Base-by-base conservation (phyloP, 176 grass and related monocot species). In the Hordeum marinum region DNA sequence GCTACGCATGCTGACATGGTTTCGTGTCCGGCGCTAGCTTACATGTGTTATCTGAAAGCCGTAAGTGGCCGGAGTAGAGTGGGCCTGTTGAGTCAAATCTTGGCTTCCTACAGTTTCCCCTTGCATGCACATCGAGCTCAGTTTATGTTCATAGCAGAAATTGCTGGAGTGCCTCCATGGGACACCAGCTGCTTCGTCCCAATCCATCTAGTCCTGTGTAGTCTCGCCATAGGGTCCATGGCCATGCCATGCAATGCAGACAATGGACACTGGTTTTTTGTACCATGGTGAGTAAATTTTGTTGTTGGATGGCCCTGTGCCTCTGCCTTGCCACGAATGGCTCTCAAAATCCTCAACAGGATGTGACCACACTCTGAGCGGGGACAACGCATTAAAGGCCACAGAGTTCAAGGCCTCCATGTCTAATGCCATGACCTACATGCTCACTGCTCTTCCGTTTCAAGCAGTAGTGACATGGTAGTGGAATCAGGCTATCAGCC, bases 351-450 rank as follows among this genome's bases (percentile, higher is more conserved):
- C 85, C 81, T 84, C 85, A 85, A 85, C 76, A 68, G 65, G 87
- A 92, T 88, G 90, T 92, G 92, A 92, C 92, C 58, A 85, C 67
- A 90, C 92, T 88, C 78, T 85, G 86, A 31, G n/a, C 60, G 80
- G 72, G 80, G 77, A 92, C 89, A 94, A 92, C 66, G 55, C 84
- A 92, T 94, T 94, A 59, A 92, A 90, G 68, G 64, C 81, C 78
- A 82, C 87, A 77, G 63, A 90, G 74, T 92, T 71, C 84, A 87
- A 94, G 89, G 87, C 60, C 84, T 91, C 75, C 62, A 70, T 68
- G 78, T 85, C 80, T 76, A 87, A 79, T 68, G 78, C 70, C 80
- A 77, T 90, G 69, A 86, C 84, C 79, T 80, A 80, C 48, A 83
- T 80, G 39, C 69, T 76, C 58, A 81, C 52, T 81, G 71, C 63